Evolutionary conservation across 345 rosid genomes (phyloP).

Genomic region (Syzygium jambos): DNA sequence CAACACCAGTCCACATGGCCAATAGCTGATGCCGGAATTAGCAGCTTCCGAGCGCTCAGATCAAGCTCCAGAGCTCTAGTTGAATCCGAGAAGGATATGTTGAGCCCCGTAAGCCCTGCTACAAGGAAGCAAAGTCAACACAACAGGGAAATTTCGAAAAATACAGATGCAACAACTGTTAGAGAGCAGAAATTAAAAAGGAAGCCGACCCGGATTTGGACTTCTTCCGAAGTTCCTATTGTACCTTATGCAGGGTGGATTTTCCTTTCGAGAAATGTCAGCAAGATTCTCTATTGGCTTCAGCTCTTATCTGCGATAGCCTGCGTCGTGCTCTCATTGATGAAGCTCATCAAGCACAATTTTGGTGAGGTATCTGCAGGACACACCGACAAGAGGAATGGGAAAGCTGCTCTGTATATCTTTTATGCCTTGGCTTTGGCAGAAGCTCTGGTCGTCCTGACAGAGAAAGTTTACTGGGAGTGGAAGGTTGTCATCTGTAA

Average conservation of each 20-base stretch:
- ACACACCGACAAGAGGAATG: constrained; percentile 58
- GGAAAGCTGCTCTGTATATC: constrained; percentile 34
- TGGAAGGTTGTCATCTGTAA: constrained; percentile 18
- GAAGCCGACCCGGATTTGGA: constrained; percentile 37
- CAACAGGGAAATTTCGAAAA: neutral
- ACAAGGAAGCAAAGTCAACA: constrained; percentile 8
- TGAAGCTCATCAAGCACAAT: constrained; percentile 49
- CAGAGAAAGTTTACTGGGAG: neutral
- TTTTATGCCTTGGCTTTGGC: neutral
- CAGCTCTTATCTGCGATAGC: neutral
- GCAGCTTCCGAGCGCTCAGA: constrained; percentile 47
- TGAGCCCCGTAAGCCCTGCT: constrained; percentile 1
- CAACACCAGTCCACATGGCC: neutral
- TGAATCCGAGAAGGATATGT: constrained; percentile 7
- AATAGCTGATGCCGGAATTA: constrained; percentile 2
- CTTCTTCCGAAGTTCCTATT: constrained; percentile 58
- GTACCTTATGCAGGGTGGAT: constrained; percentile 64
- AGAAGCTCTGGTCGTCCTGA: neutral
- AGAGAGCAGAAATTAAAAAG: constrained; percentile 10
- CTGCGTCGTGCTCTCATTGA: constrained; percentile 39
- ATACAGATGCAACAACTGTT: neutral
- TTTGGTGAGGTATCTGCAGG: constrained; percentile 53
- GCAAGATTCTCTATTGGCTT: neutral
- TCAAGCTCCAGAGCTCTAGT: constrained; percentile 27
- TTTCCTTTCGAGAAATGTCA: constrained; percentile 32